phyloP scores from a whole-genome alignment of 805 yeast genomes.

The Starmerella khaoyaiensis region DNA sequence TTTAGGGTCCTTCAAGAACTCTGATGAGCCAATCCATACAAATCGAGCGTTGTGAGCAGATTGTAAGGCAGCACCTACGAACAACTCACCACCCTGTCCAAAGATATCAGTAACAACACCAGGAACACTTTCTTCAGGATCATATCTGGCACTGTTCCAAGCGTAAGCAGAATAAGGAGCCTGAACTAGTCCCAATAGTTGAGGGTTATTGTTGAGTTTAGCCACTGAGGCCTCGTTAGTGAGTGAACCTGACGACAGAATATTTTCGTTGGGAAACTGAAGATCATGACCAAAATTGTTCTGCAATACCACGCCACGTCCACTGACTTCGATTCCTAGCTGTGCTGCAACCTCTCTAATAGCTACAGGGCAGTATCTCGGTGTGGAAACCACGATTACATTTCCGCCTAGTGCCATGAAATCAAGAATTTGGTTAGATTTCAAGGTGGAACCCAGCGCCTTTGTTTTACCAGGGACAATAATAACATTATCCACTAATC shows the following conservation, averaged over 20 bases:
- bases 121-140: constrained; percentile 5
- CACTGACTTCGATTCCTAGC: constrained; percentile 73
- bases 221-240: constrained; percentile 17
- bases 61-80: constrained; percentile 58
- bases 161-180: constrained; percentile 21
- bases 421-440: constrained; percentile 40
- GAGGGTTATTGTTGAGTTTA: constrained; percentile 12
- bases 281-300: constrained; percentile 44
- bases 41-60: constrained; percentile 59
- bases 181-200: constrained; percentile 16
- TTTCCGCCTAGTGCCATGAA: constrained; percentile 64
- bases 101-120: constrained; percentile 11
- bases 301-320: constrained; percentile 48
- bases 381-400: constrained; percentile 47
- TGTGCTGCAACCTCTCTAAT: constrained; percentile 58
- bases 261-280: constrained; percentile 14
- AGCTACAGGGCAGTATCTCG: constrained; percentile 43
- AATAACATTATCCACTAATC: constrained; percentile 42
- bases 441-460: constrained; percentile 30
- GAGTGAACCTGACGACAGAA: constrained; percentile 8
- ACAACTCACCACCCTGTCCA: constrained; percentile 15
- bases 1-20: constrained; percentile 37
- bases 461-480: constrained; percentile 44
- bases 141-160: constrained; percentile 18
- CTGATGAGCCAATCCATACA: constrained; percentile 64